Evolutionary conservation across 2,329 filamentous ascomycete species (phyloP).

Genomic region (Colletotrichum destructivum): DNA sequence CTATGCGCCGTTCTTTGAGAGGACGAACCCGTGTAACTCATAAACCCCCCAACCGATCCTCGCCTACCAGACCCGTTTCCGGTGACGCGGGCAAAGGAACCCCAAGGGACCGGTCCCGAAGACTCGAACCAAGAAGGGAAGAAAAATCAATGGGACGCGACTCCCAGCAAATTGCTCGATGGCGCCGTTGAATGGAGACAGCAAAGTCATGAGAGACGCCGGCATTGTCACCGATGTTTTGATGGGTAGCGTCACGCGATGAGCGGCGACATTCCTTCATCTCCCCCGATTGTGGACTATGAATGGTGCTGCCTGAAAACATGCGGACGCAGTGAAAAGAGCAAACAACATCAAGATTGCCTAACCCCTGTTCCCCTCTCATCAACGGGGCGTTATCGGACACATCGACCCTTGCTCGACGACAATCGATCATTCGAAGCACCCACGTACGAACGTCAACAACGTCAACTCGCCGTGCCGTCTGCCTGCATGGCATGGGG

Average conservation of each 20-base stretch:
- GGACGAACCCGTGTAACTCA: background rate
- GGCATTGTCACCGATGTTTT: background rate
- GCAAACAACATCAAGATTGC: background rate
- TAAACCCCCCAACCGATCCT: background rate
- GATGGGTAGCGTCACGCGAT: too few species aligned
- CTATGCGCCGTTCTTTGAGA: background rate
- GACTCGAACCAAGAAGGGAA: background rate
- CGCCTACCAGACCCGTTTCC: background rate
- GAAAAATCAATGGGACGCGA: background rate
- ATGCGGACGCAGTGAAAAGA: background rate
- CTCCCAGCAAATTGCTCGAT: too few species aligned
- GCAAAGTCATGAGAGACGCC: too few species aligned
- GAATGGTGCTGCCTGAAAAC: background rate
- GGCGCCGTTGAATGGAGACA: too few species aligned
- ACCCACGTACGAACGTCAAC: background rate
- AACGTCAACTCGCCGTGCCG: conserved; percentile 8
- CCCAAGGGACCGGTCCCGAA: background rate
- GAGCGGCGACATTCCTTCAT: background rate
- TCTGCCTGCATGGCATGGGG: background rate
- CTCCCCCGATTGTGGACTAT: background rate
- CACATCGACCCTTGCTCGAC: background rate
- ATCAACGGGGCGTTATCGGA: background rate
- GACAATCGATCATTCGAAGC: background rate
- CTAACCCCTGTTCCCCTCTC: background rate
- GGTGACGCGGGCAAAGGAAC: background rate